Evolutionary conservation across 176 grass and related monocot genomes (phyloP), one percentile per base, ranked within the genome.

Genomic region (Aegilops tauschii): DNA sequence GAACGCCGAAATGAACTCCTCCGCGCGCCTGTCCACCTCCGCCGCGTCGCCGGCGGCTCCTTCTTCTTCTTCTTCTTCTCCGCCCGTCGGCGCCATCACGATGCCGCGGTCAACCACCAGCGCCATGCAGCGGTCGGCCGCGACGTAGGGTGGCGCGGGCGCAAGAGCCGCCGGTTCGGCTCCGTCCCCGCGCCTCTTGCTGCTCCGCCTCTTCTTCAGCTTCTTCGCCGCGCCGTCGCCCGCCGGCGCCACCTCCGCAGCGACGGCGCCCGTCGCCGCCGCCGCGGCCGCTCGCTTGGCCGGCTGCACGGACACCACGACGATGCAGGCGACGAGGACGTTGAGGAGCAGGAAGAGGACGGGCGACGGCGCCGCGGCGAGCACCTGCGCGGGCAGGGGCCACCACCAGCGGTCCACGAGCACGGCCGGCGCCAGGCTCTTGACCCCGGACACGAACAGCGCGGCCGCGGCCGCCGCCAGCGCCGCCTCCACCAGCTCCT

Each of bases 1-100:
- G 81, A 98, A 98, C 31, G 94, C 94, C 35, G 75, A 78, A 66
- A 98, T 98, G 86, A 96, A 98, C 77, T 91, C 97, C 82, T 98
- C 97, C 30, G 89, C 94, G 25, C 97, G 82, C 74, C 77, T 89
- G 68, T 98, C 86, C 84, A 98, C 82, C 92, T 98, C 96, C 82
- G 91, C 92, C 12, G 88, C 93, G 3, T 70, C 84, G 29, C 66
- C 84, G 13, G 17, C 59, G 4, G 66, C 76, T 30, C 5, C 89
- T 18, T 36, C 88, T 2, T 61, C 80, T 37, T 79, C 39, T 35
- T 20, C 6, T 31, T 14, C 39, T 12, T 45, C 42, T 45, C 3
- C 3, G 76, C 1, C 25, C 31, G 8, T 18, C 49, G 37, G 12
- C 64, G 29, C 32, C 17, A 18, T 17, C n/a, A 69, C 35, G 65